phyloP scores from a whole-genome alignment of 441 rosid genomes.

The Geranium incanum region DNA sequence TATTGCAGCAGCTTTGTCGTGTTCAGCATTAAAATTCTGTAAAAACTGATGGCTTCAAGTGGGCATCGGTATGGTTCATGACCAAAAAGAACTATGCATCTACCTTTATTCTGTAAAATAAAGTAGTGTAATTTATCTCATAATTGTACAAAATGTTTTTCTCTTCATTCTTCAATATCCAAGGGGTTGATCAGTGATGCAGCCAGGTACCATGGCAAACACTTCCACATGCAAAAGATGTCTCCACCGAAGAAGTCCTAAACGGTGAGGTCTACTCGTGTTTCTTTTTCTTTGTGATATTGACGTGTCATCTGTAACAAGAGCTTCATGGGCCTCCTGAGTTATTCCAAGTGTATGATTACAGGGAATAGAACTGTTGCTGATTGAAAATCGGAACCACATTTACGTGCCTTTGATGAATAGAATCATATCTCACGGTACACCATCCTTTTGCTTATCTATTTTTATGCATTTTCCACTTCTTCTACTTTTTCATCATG shows the following conservation, averaged over 20 bases:
- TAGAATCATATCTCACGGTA: not conserved
- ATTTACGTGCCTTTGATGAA: not conserved
- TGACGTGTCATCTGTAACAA: not conserved
- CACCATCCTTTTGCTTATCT: not conserved
- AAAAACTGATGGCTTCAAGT: too few relatives aligned
- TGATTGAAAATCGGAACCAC: not conserved
- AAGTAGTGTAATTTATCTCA: not conserved
- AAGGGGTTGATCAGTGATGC: not conserved
- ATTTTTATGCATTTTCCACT: not conserved
- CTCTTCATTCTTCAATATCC: not conserved
- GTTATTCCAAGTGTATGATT: not conserved
- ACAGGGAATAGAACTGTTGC: not conserved
- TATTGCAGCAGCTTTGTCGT: too few relatives aligned
- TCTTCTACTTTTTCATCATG: not conserved
- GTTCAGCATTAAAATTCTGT: too few relatives aligned
- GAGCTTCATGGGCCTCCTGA: not conserved
- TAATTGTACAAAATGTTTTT: not conserved
- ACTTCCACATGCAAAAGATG: conserved; percentile 1
- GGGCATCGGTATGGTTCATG: too few relatives aligned
- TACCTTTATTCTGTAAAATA: too few relatives aligned
- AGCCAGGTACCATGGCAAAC: not conserved
- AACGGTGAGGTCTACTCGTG: not conserved
- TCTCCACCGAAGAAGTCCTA: not conserved
- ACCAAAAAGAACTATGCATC: too few relatives aligned
- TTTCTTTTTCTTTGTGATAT: not conserved